A percentile compares a stretch with the other conserved stretches of the same genome.
phyloP scores from a whole-genome alignment of 1,139 yeast genomes.

The Meyerozyma sp. region DNA sequence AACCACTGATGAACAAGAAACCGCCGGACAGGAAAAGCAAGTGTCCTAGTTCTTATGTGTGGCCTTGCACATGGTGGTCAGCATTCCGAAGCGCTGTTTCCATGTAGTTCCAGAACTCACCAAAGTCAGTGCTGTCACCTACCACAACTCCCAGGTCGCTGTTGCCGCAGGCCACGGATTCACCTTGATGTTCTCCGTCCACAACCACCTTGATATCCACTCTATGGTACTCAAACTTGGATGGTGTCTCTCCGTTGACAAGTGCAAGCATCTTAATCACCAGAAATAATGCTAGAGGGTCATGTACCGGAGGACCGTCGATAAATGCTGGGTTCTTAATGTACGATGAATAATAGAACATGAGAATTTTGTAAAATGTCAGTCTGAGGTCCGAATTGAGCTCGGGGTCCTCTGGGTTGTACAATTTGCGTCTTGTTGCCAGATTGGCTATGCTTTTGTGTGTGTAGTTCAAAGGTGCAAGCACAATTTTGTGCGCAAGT shows the following conservation, averaged over 20 bases:
- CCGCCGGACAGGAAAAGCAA: too few relatives aligned
- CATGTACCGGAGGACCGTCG: conserved; percentile 77
- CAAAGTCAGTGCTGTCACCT: conserved; percentile 39
- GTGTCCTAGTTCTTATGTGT: neutral
- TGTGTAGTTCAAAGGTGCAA: conserved; percentile 68
- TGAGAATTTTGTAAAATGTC: conserved; percentile 53
- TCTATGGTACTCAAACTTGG: conserved; percentile 27
- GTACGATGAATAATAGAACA: conserved; percentile 46
- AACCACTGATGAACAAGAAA: too few relatives aligned
- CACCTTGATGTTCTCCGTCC: conserved; percentile 30
- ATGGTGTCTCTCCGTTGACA: conserved; percentile 20
- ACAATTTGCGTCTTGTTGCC: conserved; percentile 30
- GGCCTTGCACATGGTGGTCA: conserved; percentile 4
- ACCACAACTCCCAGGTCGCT: conserved; percentile 38
- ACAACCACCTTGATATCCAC: conserved; percentile 19
- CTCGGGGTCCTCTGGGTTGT: conserved; percentile 10
- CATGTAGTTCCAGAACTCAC: conserved; percentile 50
- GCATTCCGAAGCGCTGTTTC: conserved; percentile 31
- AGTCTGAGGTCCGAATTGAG: conserved; percentile 38
- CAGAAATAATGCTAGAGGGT: conserved; percentile 67
- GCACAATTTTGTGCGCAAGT: conserved; percentile 43
- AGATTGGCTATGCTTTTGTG: conserved; percentile 60
- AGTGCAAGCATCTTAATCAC: conserved; percentile 36
- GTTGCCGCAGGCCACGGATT: conserved; percentile 21
- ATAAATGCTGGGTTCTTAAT: conserved; percentile 36